These are phyloP conservation scores for Xylaria acuta DNA, from an alignment of 495 filamentous ascomycete genomes.

Conservation along the genomic window DNA sequence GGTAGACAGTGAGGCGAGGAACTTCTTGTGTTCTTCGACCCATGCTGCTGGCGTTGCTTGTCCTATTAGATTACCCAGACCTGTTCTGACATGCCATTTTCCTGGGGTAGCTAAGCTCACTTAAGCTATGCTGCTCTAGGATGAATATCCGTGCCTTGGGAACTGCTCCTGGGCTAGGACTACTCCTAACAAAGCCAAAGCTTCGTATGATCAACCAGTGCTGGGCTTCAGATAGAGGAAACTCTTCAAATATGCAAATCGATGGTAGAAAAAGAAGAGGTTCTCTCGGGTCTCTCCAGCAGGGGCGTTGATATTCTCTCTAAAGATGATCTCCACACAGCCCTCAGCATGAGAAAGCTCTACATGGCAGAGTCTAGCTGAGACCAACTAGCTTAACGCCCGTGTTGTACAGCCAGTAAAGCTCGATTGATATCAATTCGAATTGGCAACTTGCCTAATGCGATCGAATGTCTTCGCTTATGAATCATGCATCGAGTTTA, in stretches of 20 bases:
- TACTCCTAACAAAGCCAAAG: background rate
- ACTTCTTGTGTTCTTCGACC: background rate
- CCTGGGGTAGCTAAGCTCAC: background rate
- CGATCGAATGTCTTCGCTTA: background rate
- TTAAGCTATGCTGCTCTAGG: background rate
- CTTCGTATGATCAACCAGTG: background rate
- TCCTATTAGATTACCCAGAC: background rate
- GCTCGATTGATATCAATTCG: background rate
- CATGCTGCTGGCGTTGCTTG: background rate
- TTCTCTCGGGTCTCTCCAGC: conserved; percentile 3
- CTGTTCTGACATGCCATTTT: background rate
- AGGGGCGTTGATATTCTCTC: background rate
- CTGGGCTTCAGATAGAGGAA: background rate
- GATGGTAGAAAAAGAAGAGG: background rate
- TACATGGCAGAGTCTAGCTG: background rate
- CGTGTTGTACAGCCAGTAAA: background rate
- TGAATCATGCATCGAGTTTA: conserved; percentile 3
- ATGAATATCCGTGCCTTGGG: background rate
- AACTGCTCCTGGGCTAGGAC: background rate
- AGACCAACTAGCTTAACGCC: background rate
- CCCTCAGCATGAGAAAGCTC: background rate
- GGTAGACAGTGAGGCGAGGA: background rate
- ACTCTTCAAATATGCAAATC: background rate
- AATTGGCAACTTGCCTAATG: conserved; percentile 15
- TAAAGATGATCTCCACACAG: background rate